phyloP scores from a whole-genome alignment of 2,329 filamentous ascomycete genomes.

The Aspergillus niger region DNA sequence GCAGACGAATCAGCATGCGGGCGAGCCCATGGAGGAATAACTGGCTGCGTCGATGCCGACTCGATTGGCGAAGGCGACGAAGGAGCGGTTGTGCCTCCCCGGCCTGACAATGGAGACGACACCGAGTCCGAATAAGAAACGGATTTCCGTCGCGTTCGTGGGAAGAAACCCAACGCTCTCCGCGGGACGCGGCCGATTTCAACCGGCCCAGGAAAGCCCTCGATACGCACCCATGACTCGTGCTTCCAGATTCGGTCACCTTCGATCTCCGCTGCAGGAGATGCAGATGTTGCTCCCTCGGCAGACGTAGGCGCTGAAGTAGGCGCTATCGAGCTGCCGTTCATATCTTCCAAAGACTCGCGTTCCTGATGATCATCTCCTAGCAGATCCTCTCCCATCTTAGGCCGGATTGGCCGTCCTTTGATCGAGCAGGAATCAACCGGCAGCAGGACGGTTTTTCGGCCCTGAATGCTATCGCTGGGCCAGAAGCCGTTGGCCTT shows the following conservation, averaged over 20 bases:
- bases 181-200: conserved; percentile 85
- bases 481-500: conserved; percentile 95
- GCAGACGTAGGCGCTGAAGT: conserved; percentile 11
- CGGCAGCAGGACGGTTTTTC: conserved; percentile 78
- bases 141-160: conserved; percentile 86
- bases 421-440: conserved; percentile 87
- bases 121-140: conserved; percentile 63
- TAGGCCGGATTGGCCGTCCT: conserved; percentile 59
- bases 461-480: conserved; percentile 82
- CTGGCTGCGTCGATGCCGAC: conserved; percentile 26
- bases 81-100: conserved; percentile 33
- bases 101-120: conserved; percentile 32
- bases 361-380: conserved; percentile 22
- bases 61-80: conserved; percentile 31
- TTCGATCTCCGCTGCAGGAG: conserved; percentile 46
- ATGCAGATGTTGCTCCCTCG: conserved; percentile 14
- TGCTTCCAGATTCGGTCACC: conserved; percentile 75
- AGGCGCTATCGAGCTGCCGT: conserved; percentile 39
- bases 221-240: conserved; percentile 84
- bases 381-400: conserved; percentile 31
- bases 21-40: conserved; percentile 30
- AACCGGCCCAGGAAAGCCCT: conserved; percentile 69
- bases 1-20: conserved; percentile 31
- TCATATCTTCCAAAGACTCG: conserved; percentile 35
- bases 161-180: conserved; percentile 84